Conservation (phyloP, 176 grass and related monocot species). For the Hordeum vulgare region MorexV3_pseudomolecules_assembly NC_058519.1:67036193-67036692, state of each 20-base stretch:
- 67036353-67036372: conserved; percentile 32
- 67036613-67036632: too few species aligned
- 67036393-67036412: background rate
- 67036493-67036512: conserved; percentile 2
- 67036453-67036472: background rate
- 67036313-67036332: conserved; percentile 40
- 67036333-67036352: conserved; percentile 4
- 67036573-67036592: too few species aligned
- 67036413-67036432: conserved; percentile 10
- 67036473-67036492: background rate
- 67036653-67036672: too few species aligned
- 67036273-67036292: conserved; percentile 32
- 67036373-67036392: conserved; percentile 36
- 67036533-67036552: background rate
- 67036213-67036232: conserved; percentile 21
- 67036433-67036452: conserved; percentile 21
- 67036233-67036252: conserved; percentile 44
- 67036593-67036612: too few species aligned
- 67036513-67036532: background rate
- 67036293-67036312: conserved; percentile 22
- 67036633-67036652: too few species aligned
- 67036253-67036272: conserved; percentile 16
- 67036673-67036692: too few species aligned
- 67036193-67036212: background rate
- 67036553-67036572: conserved; percentile 9